Base-by-base conservation (phyloP, 106 monocot genomes). In the Allium cepa region DNA sequence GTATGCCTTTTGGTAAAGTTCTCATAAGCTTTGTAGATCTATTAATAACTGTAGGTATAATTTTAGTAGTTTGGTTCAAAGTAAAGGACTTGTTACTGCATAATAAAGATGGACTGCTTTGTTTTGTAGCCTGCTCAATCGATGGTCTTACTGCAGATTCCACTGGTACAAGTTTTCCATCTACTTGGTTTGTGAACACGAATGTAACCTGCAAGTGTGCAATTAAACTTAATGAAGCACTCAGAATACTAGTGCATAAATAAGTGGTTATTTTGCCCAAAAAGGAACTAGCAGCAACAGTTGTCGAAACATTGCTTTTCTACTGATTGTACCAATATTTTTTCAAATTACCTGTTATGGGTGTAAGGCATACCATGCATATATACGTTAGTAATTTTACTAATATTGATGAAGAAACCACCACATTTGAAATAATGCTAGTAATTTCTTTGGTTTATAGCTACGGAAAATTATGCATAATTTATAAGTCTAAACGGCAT, bases 111-210 rank as follows among this genome's bases (percentile, higher is more conserved):
- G 22, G 22, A 15, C 36, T 9, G 8, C 53, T 68, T 68, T n/a
- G 56, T 68, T 45, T 13, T 2, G 8, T 26, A 27, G 56, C 10
- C 36, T 14, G 55, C 1, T 56, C 14, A 68, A 55, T 68, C 22
- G 28, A 55, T 46, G 83, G 60, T 70, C 64, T 73, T 58, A 60
- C 73, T 57, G 16, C 71, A 53, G 97, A 83, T 73, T 97, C 97
- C 64, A 92, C 64, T 22, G 97, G 97, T 26, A 81, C 70, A 18
- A 97, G 87, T 73, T 97, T 97, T 22, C 97, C 97, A 79, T 97
- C 92, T 49, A 97, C 84, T 81, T 97, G 97, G 74, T 97, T 97
- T 10, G 89, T 97, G 57, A 92, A 97, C 56, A 97, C 92, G 83
- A 97, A 97, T 13, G 80, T 82, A 26, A 97, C 84, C 97, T 92